Percentiles rank a stretch among this genome's conserved stretches.
phyloP scores from a whole-genome alignment of 208 protist species.

The Leishmania tarentolae region DNA sequence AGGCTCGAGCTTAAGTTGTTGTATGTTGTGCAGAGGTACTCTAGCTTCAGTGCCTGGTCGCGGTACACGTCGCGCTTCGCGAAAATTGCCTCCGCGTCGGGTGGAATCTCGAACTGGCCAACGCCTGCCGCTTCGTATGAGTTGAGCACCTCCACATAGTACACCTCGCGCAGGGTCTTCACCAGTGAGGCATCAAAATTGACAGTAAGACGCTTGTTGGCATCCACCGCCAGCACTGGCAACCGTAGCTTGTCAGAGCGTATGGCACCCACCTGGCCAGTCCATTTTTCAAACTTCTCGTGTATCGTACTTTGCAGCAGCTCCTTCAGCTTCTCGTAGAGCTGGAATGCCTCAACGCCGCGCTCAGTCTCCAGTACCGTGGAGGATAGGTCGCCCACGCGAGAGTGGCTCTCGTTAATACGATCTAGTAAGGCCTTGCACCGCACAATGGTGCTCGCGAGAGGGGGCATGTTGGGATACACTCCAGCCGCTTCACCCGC shows the following conservation, averaged over 20 bases:
- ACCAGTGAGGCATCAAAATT: slow-evolving; percentile 97
- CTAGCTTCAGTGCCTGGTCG: slow-evolving; percentile 91
- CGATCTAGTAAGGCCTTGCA: slow-evolving; percentile 94
- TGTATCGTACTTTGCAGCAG: slow-evolving; percentile 72
- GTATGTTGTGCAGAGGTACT: slow-evolving; percentile 94
- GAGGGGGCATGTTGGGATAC: slow-evolving; percentile 94
- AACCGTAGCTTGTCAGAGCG: slow-evolving; percentile 95
- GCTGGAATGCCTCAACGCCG: slow-evolving; percentile 76
- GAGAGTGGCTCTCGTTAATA: slow-evolving; percentile 90
- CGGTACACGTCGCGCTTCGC: slow-evolving; percentile 92
- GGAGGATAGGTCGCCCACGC: slow-evolving; percentile 70
- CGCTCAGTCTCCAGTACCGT: slow-evolving; percentile 84
- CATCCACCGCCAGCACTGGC: slow-evolving; percentile 83
- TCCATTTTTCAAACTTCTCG: slow-evolving; percentile 92
- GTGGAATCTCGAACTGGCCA: slow-evolving; percentile 80
- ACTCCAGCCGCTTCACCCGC: slow-evolving; percentile 68
- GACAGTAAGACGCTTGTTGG: slow-evolving; percentile 70
- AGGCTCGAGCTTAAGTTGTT: slow-evolving; percentile 93
- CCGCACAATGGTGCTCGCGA: slow-evolving; percentile 92
- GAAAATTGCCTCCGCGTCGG: slow-evolving; percentile 88
- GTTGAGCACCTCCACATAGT: slow-evolving; percentile 95
- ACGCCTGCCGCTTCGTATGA: slow-evolving; percentile 67
- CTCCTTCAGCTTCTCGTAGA: slow-evolving; percentile 80
- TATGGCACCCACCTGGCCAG: slow-evolving; percentile 82
- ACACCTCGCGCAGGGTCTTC: slow-evolving; percentile 95